phyloP scores from a whole-genome alignment of 2,329 filamentous ascomycete species.

The Cladosporium sp. region DNA sequence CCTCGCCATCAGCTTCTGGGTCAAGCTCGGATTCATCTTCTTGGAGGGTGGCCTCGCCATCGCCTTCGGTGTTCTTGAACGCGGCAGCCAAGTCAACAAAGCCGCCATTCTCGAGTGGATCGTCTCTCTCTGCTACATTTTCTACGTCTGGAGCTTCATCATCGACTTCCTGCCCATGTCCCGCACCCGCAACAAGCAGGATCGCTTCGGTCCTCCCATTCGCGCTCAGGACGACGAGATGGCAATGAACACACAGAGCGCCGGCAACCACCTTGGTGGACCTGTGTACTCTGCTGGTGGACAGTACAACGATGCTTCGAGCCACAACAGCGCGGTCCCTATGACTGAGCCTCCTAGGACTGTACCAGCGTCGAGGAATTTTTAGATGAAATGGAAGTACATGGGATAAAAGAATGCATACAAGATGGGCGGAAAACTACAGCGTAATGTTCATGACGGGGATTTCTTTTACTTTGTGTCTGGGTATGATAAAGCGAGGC shows the following conservation, averaged over 20 bases:
- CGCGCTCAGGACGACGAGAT: conserved; percentile 41
- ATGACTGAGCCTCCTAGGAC: conserved; percentile 24
- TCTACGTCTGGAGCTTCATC: conserved; percentile 78
- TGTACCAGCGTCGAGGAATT: conserved; percentile 27
- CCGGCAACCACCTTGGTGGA: conserved; percentile 35
- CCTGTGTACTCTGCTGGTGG: conserved; percentile 37
- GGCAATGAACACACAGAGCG: conserved; percentile 32
- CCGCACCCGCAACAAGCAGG: conserved; percentile 55
- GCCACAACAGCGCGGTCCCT: conserved; percentile 30
- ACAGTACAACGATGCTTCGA: conserved; percentile 23
- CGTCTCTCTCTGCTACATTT: conserved; percentile 81
- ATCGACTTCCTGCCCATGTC: conserved; percentile 83
- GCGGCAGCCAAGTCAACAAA: conserved; percentile 55
- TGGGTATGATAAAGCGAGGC: background rate
- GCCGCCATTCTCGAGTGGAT: conserved; percentile 80
- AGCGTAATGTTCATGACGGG: conserved; percentile 9
- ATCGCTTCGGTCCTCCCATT: conserved; percentile 38
- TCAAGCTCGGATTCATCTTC: conserved; percentile 84
- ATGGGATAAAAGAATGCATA: background rate
- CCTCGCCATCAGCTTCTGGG: conserved; percentile 77
- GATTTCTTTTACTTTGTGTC: background rate
- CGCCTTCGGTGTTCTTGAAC: conserved; percentile 63
- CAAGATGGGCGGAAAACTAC: background rate
- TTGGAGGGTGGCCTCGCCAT: conserved; percentile 73
- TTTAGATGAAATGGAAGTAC: conserved; percentile 15